These are phyloP conservation scores for Pelargonium fulgidum DNA, from an alignment of 441 rosid genomes.

Conservation along the genomic window DNA sequence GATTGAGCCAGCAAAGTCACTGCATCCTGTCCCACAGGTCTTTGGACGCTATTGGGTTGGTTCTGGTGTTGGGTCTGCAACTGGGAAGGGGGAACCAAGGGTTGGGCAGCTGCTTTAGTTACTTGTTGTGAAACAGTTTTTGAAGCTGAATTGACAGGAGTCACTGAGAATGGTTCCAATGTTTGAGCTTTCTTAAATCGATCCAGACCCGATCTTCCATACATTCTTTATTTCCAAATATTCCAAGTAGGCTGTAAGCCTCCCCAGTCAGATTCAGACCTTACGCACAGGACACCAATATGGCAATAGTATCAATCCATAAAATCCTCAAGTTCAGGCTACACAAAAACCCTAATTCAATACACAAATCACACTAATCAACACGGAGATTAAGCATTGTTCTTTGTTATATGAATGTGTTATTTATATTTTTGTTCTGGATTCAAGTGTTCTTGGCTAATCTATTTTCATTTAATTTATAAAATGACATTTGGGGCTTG, in stretches of 20 bases:
- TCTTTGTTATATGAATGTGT: too few species aligned
- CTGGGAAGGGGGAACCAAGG: constrained; percentile 32
- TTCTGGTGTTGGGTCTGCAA: neutral
- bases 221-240: constrained; percentile 41
- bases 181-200: constrained; percentile 89
- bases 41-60: constrained; percentile 20
- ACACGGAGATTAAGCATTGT: neutral
- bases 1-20: constrained; percentile 36
- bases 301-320: neutral
- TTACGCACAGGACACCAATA: neutral
- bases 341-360: neutral
- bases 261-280: neutral
- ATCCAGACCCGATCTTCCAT: constrained; percentile 84
- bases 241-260: neutral
- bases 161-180: constrained; percentile 74
- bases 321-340: neutral
- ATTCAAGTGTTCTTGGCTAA: too few species aligned
- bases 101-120: constrained; percentile 20
- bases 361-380: neutral
- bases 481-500: too few species aligned
- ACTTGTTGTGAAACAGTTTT: constrained; percentile 18
- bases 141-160: constrained; percentile 25
- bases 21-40: constrained; percentile 36
- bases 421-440: too few species aligned
- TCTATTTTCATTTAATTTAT: too few species aligned